phyloP scores from a whole-genome alignment of 768 basidiomycete genomes.

The Cubamyces sp. region DNA sequence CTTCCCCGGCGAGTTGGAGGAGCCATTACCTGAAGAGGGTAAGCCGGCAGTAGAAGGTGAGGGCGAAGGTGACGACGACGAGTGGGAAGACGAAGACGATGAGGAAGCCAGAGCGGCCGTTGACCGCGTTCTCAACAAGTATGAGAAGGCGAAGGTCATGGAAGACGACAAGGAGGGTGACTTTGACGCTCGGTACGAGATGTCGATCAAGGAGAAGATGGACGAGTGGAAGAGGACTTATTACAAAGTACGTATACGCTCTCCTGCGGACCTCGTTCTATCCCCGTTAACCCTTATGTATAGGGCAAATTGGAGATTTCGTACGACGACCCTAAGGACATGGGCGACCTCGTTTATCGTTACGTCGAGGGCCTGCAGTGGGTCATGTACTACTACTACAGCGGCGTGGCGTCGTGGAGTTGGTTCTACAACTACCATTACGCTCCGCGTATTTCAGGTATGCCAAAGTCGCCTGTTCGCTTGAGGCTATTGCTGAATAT shows the following conservation, averaged over 20 bases:
- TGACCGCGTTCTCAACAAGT: slow-evolving; percentile 84
- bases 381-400: slow-evolving; percentile 99
- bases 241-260: slow-evolving; percentile 67
- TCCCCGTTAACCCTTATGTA: slow-evolving; percentile 16
- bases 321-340: slow-evolving; percentile 66
- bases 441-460: slow-evolving; percentile 94
- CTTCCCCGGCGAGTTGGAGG: slow-evolving; percentile 51
- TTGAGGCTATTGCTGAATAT: slow-evolving; percentile 28
- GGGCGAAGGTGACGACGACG: slow-evolving; percentile 54
- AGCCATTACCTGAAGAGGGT: slow-evolving; percentile 39
- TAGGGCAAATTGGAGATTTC: slow-evolving; percentile 89
- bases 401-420: slow-evolving; percentile 95
- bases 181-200: slow-evolving; percentile 80
- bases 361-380: slow-evolving; percentile 97
- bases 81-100: slow-evolving; percentile 61
- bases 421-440: slow-evolving; percentile 99
- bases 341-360: slow-evolving; percentile 71
- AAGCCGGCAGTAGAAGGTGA: slow-evolving; percentile 40
- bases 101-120: slow-evolving; percentile 75
- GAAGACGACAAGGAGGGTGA: slow-evolving; percentile 72
- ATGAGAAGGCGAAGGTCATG: slow-evolving; percentile 79
- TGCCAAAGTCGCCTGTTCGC: slow-evolving; percentile 22
- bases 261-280: not conserved
- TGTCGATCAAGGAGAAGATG: slow-evolving; percentile 80
- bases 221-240: slow-evolving; percentile 90